phyloP scores from a whole-genome alignment of 331 rosid species.

The Erythrophleum ivorense region DNA sequence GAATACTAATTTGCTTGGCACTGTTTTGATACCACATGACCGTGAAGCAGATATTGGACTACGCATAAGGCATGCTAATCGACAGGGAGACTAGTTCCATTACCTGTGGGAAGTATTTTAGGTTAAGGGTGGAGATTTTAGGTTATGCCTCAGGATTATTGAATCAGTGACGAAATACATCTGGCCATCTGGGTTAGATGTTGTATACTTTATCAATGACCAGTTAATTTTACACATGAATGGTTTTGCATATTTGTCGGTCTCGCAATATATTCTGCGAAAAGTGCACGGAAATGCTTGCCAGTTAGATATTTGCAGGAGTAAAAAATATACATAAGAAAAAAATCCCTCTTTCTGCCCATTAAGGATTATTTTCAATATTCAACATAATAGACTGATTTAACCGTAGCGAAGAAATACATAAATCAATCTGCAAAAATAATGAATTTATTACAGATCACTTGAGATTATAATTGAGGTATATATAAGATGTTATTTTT shows the following conservation, averaged over 20 bases:
- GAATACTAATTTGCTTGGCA: constrained; percentile 32
- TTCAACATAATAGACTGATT: no score
- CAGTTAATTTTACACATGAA: neutral
- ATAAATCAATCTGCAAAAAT: no score
- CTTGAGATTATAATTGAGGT: no score
- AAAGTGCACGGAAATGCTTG: neutral
- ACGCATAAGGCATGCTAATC: constrained; percentile 49
- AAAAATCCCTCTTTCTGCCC: no score
- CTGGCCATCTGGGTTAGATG: neutral
- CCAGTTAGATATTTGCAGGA: neutral
- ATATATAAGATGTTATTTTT: no score
- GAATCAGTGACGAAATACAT: neutral
- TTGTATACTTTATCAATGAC: neutral
- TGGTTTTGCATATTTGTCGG: neutral
- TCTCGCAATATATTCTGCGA: neutral
- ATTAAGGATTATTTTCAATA: no score
- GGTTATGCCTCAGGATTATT: constrained; percentile 27
- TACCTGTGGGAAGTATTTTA: constrained; percentile 27
- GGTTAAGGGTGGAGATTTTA: constrained; percentile 12
- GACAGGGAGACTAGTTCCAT: constrained; percentile 38
- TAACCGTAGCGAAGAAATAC: no score
- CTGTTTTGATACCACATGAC: constrained; percentile 45
- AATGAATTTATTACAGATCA: no score
- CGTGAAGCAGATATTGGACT: constrained; percentile 57
- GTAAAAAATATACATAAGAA: no score